These are phyloP conservation scores for Leucogyrophana mollusca DNA, from an alignment of 768 basidiomycete genomes.

Conservation along the genomic window DNA sequence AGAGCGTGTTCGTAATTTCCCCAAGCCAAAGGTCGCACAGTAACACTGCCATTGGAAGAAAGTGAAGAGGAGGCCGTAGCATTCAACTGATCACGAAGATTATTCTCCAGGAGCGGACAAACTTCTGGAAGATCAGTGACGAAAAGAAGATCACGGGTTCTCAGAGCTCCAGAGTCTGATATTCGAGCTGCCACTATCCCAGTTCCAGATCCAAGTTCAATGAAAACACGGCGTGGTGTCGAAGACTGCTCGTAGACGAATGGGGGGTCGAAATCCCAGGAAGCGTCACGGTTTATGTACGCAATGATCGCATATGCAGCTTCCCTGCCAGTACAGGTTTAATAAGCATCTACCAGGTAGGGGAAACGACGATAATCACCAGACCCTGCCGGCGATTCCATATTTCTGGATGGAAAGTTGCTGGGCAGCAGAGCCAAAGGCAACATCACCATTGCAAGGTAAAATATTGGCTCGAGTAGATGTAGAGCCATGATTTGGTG, in stretches of 20 bases:
- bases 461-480: too few species aligned
- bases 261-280: slow-evolving; percentile 54
- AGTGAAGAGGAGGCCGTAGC: background rate
- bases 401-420: slow-evolving; percentile 62
- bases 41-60: slow-evolving; percentile 21
- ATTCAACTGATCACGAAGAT: slow-evolving; percentile 23
- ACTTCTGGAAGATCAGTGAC: slow-evolving; percentile 83
- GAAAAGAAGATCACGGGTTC: slow-evolving; percentile 31
- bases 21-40: slow-evolving; percentile 69
- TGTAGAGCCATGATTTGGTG: too few species aligned
- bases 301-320: slow-evolving; percentile 59
- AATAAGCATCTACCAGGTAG: slow-evolving; percentile 6
- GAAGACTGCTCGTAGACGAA: slow-evolving; percentile 28
- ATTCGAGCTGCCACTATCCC: slow-evolving; percentile 56
- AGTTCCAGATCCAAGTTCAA: slow-evolving; percentile 83
- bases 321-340: slow-evolving; percentile 56
- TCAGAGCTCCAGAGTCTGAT: slow-evolving; percentile 39
- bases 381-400: slow-evolving; percentile 84
- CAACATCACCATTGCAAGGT: background rate
- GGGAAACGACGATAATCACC: slow-evolving; percentile 46
- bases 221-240: slow-evolving; percentile 30
- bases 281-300: slow-evolving; percentile 46
- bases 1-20: slow-evolving; percentile 49
- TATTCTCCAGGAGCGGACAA: slow-evolving; percentile 45
- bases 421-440: slow-evolving; percentile 41